Base-by-base conservation (phyloP, 2,329 filamentous ascomycete species). In the Microcyclospora pomicola region DNA sequence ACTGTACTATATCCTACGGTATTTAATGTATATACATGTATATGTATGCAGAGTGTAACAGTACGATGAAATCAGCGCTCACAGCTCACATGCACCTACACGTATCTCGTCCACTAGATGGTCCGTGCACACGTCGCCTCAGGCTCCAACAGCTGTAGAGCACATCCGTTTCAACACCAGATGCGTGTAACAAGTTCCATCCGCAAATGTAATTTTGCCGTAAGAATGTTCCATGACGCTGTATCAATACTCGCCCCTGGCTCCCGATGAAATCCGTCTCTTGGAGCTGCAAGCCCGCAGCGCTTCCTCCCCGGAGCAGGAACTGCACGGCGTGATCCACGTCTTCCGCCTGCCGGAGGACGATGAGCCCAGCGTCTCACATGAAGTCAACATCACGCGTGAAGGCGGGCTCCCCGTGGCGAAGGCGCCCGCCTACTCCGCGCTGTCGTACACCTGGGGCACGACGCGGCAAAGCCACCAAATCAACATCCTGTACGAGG, bases 361-460 rank as follows among this genome's bases (percentile, higher is more conserved):
- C 16, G 34, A 37, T 5, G 38, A 40, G 15, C 12, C 15, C 15
- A 28, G 15, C 24, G 34, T 15, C 10, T 12, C 13, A 14, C 15
- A 37, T 32, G 38, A 37, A 15, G 27, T 40, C 3, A 3, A 37
- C 10, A 24, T 40, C 34, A 37, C 34, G 6, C 34, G 28, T 4
- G 38, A 40, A 15, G 30, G 28, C 9, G 28, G 30, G 7, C 9
- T 9, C 6, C 15, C 5, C 28, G 27, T 40, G 6, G 28, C 38
- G 3, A 38, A 29, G 47, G 36, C 32, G 6, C 40, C 36, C 10
- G n/a, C 13, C 7, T 42, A 47, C 34, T 36, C 42, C 14, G 47
- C 47, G 15, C 30, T 50, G 11, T 47, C 44, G 11, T 50, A 50
- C 30, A 40, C 44, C 5, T 50, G 47, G 47, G 47, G 47, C 27